Evolutionary conservation across 177 flowering plant species (phyloP), one percentile per base, ranked within the genome.

Genomic region (Telopea speciosissima): DNA sequence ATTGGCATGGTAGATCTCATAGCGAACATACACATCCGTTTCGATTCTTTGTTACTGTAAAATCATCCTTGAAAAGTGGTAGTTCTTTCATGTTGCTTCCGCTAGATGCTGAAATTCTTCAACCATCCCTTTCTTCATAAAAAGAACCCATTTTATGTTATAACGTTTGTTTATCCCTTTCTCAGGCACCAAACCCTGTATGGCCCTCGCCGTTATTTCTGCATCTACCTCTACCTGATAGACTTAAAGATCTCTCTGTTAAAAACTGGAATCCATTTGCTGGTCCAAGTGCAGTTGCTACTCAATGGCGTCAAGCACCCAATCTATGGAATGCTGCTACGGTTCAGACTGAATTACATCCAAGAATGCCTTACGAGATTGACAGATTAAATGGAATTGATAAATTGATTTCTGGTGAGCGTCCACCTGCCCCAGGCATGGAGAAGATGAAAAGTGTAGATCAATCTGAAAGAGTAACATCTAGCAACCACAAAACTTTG

Each of bases 241-340:
- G 89, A 81, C 76, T 85, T 54, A 86, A 83, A 73, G 95, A 90
- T 67, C 66, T 80, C 63, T 83, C 94, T 69, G 40, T 71, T 31
- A 91, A 83, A 74, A 82, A 73, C 71, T 90, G 92, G 93, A 85
- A 63, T 72, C 84, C 83, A 44, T 70, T 83, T 67, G 77, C 85
- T 68, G 85, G 86, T 62, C 78, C 90, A 68, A 89, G 88, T 67
- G 83, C 88, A 66, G 83, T 83, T 67, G 25, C 68, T 62, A 79
- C 79, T 54, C 92, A 84, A 25, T 83, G 88, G 90, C 81, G 79
- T 67, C 93, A 83, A 74, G 81, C 87, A 49, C 83, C 88, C 49
- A 83, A 64, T 80, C 31, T 86, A 62, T 86, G 86, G 78, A 81
- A 76, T 70, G 68, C 83, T 81, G 70, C 83, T 40, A 19, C 68